A percentile compares a stretch with the other conserved stretches of the same genome.
These are phyloP conservation scores for Cercospora janseana DNA, from an alignment of 2,329 filamentous ascomycete species.

Conservation along the genomic window DNA sequence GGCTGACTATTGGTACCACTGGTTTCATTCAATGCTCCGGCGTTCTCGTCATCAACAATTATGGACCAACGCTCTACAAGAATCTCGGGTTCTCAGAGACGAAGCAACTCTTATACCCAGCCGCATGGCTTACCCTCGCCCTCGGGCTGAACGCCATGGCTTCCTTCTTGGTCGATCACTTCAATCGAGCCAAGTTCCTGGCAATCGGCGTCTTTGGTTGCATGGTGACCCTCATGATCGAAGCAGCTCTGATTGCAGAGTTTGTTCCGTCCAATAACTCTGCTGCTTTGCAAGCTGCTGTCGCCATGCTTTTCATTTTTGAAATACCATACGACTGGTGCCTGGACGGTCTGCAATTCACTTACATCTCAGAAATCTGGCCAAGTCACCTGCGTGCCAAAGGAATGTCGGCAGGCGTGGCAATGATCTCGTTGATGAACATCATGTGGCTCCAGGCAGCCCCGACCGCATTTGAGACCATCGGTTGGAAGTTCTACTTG, in stretches of 20 bases:
- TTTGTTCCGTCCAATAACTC: constrained; percentile 18
- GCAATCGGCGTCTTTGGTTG: constrained; percentile 25
- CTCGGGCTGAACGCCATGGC: constrained; percentile 31
- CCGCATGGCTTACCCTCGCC: constrained; percentile 34
- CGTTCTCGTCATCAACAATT: constrained; percentile 35
- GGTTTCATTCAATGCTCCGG: constrained; percentile 36
- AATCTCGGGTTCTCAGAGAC: constrained; percentile 31
- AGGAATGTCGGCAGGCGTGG: constrained; percentile 26
- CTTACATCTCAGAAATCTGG: constrained; percentile 25
- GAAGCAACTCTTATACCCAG: constrained; percentile 34
- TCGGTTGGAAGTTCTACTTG: constrained; percentile 25
- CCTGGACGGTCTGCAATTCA: constrained; percentile 27
- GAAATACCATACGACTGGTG: constrained; percentile 24
- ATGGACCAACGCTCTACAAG: constrained; percentile 35
- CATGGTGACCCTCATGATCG: constrained; percentile 23
- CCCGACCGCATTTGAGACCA: constrained; percentile 17
- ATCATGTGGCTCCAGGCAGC: constrained; percentile 29
- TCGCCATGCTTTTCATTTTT: constrained; percentile 24
- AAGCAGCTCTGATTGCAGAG: constrained; percentile 23
- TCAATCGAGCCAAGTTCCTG: constrained; percentile 22
- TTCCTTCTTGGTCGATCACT: constrained; percentile 30
- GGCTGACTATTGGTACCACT: constrained; percentile 32
- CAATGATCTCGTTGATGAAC: constrained; percentile 29
- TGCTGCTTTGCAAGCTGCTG: constrained; percentile 21
- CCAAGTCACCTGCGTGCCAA: constrained; percentile 28